Percentiles rank a stretch among this genome's conserved stretches.
phyloP scores from a whole-genome alignment of 352 stramenopile genomes.

The Phytophthora quininea region DNA sequence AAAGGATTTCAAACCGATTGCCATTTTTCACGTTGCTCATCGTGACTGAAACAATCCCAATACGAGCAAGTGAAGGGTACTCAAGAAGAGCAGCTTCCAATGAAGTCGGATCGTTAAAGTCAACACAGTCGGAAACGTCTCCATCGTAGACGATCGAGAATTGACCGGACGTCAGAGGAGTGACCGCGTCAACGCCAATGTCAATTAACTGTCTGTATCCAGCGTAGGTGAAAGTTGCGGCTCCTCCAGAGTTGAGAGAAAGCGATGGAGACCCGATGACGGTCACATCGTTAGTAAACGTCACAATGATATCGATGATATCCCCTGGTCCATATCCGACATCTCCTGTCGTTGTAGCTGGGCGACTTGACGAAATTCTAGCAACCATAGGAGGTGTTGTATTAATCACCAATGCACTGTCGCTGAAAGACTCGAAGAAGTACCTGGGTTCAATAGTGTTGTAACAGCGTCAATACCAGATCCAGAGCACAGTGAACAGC shows the following conservation, averaged over 20 bases:
- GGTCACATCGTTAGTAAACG: constrained; percentile 63
- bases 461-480: constrained; percentile 43
- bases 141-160: constrained; percentile 60
- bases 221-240: constrained; percentile 52
- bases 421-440: constrained; percentile 37
- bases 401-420: constrained; percentile 43
- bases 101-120: constrained; percentile 58
- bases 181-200: constrained; percentile 59
- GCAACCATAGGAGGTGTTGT: constrained; percentile 45
- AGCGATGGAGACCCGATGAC: constrained; percentile 53
- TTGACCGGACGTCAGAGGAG: constrained; percentile 61
- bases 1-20: constrained; percentile 59
- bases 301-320: constrained; percentile 68
- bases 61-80: constrained; percentile 42
- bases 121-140: constrained; percentile 51
- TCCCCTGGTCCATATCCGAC: constrained; percentile 70
- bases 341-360: constrained; percentile 31
- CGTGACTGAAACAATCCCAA: constrained; percentile 64
- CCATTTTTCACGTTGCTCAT: constrained; percentile 56
- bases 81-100: constrained; percentile 53
- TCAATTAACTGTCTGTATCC: constrained; percentile 73
- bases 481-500: constrained; percentile 25
- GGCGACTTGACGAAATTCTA: constrained; percentile 50
- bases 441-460: constrained; percentile 37
- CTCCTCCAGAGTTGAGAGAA: constrained; percentile 53